Conservation (phyloP, 1,284 basidiomycete species). For the Xerocomus minutiporus region DNA sequence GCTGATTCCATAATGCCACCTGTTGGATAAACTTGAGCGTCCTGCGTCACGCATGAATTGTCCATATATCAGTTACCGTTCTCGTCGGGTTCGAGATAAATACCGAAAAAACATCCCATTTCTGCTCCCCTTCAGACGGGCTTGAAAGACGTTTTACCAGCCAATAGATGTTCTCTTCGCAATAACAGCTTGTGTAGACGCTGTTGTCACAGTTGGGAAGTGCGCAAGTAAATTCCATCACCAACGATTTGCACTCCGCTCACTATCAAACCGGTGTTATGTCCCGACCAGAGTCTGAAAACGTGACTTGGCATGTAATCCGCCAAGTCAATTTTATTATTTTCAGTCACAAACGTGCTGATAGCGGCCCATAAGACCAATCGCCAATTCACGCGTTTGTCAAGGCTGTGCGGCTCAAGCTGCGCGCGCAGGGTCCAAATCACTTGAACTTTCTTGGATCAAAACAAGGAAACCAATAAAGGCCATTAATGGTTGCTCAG, state of each 20-base stretch:
- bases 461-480: background rate
- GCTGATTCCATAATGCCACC: conserved; percentile 66
- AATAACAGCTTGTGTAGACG: conserved; percentile 38
- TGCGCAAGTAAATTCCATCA: conserved; percentile 15
- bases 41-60: background rate
- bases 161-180: conserved; percentile 72
- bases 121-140: conserved; percentile 23
- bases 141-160: conserved; percentile 45
- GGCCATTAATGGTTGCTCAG: background rate
- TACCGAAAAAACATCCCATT: conserved; percentile 52
- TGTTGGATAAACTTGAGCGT: conserved; percentile 26
- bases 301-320: too few relatives aligned
- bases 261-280: conserved; percentile 6
- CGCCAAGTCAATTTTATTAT: background rate
- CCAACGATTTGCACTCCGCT: conserved; percentile 16
- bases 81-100: conserved; percentile 64
- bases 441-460: conserved; percentile 8
- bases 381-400: background rate
- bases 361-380: too few relatives aligned
- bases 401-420: background rate
- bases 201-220: conserved; percentile 15
- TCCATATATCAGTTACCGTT: conserved; percentile 40
- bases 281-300: background rate
- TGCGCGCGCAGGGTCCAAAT: background rate
- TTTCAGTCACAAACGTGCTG: background rate